Base-by-base conservation (phyloP, 83 land plant genomes). In the Isoetes engelmannii region DNA sequence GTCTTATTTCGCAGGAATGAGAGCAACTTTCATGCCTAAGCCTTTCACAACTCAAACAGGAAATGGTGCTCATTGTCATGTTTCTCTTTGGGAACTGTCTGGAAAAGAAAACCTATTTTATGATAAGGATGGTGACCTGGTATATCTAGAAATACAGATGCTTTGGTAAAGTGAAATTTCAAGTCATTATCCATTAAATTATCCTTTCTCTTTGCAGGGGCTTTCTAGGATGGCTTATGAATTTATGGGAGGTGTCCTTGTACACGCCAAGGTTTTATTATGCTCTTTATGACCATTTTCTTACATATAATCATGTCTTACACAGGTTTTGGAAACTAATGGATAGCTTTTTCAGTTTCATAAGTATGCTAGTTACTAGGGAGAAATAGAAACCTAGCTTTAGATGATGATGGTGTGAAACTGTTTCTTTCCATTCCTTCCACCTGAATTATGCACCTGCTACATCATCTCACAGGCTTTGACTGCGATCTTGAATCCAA, bases 1-100 rank as follows among this genome's bases (percentile, higher is more conserved):
- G 7, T 43, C 7, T 42, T 20, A 9, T 45, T 20, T 45, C 44
- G 45, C 57, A 75, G 78, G 78, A 20, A 61, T 70, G 20, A 74
- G 66, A 53, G 78, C 78, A 7, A 75, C 78, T n/a, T 75, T 75
- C 61, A 75, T 75, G 78, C 78, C 78, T 48, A 75, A 75, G 44
- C 78, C 78, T 44, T 75, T 75, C 37, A 45, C 54, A 49, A 44
- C 63, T 48, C 47, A 63, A 61, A 75, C 78, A 17, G 78, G 78
- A 19, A 75, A 70, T 45, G 78, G 78, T 47, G 57, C 69, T 42
- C 78, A 75, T 60, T 75, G 78, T 51, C 78, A 75, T 56, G 74
- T 70, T 5, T 75, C 78, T 49, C 43, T 75, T 4, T 75, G 78
- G 78, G 63, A 71, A 44, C 20, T 57, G 15, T 20, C 47, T 4